Evolutionary conservation across 2,329 filamentous ascomycete species (phyloP), one percentile per base, ranked within the genome.

Genomic region (Aspergillus piperis): DNA sequence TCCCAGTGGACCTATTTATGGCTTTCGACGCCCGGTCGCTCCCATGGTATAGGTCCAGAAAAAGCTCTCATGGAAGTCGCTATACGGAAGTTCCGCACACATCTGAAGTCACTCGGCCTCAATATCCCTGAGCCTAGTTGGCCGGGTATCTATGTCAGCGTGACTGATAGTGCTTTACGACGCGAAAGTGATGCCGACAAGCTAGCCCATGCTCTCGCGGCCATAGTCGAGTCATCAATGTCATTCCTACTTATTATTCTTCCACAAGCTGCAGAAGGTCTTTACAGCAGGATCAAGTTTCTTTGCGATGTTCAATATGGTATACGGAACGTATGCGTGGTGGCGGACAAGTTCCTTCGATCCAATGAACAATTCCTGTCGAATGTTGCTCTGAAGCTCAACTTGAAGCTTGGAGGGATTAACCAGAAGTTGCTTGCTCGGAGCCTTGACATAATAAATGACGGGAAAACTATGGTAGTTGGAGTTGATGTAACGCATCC

Each of bases 401-500:
- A 96, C 67, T 78, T 93, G 42, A 95, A 94, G 74, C 80, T 86
- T 39, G 89, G 89, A 1, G 90, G 90, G 1, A 74, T 83, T n/a
- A 92, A 93, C 67, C 90, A 95, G 70, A 78, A 75, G 10, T 77
- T 96, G 0, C 64, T 69, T 6, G 23, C 55, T 15, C 65, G 79
- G 0, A 82, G 86, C 27, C 77, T 87, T 11, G 81, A 80, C 1
- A 79, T 91, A 0, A 73, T 91, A 47, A 77, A 78, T 25, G 81
- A 87, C 23, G 84, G 84, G 1, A 87, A 87, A 68, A 95, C 91
- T 0, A 96, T 96, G 87, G 77, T 96, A 1, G 86, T 95, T 10
- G 92, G 92, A 0, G 88, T 94, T 65, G 92, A 96, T 70, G 92
- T 96, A 1, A 95, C 91, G 0, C 92, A 96, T 71, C 92, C 92